A percentile compares a stretch with the other conserved stretches of the same genome.
Evolutionary conservation across 345 rosid species (phyloP).

Genomic region (Brassica rapa): DNA sequence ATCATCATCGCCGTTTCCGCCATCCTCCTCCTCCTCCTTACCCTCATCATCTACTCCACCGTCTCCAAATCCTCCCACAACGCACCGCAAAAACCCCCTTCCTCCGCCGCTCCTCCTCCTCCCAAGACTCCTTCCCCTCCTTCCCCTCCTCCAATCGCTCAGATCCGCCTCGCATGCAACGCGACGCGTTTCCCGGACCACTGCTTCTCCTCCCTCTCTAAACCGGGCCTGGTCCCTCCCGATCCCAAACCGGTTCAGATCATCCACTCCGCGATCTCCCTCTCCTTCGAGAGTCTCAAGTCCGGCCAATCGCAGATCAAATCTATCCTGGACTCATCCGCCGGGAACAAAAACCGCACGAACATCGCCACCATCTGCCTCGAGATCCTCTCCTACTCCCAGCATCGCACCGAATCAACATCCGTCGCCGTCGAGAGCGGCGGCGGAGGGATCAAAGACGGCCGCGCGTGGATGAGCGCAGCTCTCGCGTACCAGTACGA

Average conservation of each 20-base stretch:
- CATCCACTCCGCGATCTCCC: conserved; percentile 63
- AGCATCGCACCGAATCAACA: conserved; percentile 50
- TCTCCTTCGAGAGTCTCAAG: conserved; percentile 57
- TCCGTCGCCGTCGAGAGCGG: conserved; percentile 40
- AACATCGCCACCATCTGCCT: conserved; percentile 59
- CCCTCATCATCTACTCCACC: conserved; percentile 40
- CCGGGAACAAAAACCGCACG: conserved; percentile 57
- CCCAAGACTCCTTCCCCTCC: conserved; percentile 7
- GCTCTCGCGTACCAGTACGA: conserved; percentile 74
- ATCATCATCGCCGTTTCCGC: conserved; percentile 34
- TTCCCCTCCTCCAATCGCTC: conserved; percentile 32
- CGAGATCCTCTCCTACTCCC: conserved; percentile 54
- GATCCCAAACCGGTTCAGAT: conserved; percentile 60
- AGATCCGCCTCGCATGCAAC: conserved; percentile 58
- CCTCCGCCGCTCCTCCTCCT: conserved; percentile 1
- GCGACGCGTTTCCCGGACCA: conserved; percentile 62
- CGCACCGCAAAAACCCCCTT: conserved; percentile 5
- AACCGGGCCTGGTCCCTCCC: conserved; percentile 44
- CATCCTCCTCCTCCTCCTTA: conserved; percentile 37
- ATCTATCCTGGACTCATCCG: conserved; percentile 54
- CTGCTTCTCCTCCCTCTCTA: conserved; percentile 48
- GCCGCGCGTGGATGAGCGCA: conserved; percentile 82
- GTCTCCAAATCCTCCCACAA: conserved; percentile 35
- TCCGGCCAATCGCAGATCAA: conserved; percentile 56
- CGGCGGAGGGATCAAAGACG: conserved; percentile 56